phyloP scores from a whole-genome alignment of 345 rosid species.

The Psidium friedrichsthalianum region DNA sequence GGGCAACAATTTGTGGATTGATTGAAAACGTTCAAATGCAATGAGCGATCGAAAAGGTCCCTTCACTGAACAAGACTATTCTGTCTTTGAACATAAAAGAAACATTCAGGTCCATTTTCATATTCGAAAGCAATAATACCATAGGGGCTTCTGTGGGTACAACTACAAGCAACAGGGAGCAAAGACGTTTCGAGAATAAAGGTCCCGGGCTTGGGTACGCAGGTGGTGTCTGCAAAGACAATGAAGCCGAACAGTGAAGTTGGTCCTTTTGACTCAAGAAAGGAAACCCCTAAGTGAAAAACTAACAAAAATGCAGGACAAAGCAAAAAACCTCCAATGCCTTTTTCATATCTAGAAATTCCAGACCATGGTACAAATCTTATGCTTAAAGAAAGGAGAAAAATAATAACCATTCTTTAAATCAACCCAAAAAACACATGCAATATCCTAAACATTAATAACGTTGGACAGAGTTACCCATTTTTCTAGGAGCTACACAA shows the following conservation, averaged over 20 bases:
- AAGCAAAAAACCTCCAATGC: too few relatives aligned
- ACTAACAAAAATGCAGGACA: too few relatives aligned
- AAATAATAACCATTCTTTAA: too few relatives aligned
- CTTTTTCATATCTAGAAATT: background rate
- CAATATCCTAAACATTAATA: too few relatives aligned
- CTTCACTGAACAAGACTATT: background rate
- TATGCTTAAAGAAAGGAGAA: too few relatives aligned
- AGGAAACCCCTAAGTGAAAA: background rate
- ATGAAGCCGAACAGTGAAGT: conserved; percentile 7
- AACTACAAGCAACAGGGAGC: conserved; percentile 64
- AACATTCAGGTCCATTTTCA: background rate
- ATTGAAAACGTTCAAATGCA: background rate
- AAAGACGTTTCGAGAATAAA: conserved; percentile 77
- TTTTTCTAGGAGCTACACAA: too few relatives aligned
- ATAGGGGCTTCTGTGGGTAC: conserved; percentile 65
- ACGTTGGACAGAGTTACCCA: too few relatives aligned
- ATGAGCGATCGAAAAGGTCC: background rate
- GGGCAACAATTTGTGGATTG: background rate
- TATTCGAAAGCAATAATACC: conserved; percentile 25
- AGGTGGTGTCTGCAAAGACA: conserved; percentile 50
- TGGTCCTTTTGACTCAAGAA: background rate
- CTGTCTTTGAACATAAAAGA: background rate
- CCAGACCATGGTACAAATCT: background rate
- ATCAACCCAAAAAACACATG: too few relatives aligned
- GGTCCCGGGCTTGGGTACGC: conserved; percentile 88